Evolutionary conservation across 306 rosid species (phyloP), one percentile per base, ranked within the genome.

Genomic region (Fragaria vesca): DNA sequence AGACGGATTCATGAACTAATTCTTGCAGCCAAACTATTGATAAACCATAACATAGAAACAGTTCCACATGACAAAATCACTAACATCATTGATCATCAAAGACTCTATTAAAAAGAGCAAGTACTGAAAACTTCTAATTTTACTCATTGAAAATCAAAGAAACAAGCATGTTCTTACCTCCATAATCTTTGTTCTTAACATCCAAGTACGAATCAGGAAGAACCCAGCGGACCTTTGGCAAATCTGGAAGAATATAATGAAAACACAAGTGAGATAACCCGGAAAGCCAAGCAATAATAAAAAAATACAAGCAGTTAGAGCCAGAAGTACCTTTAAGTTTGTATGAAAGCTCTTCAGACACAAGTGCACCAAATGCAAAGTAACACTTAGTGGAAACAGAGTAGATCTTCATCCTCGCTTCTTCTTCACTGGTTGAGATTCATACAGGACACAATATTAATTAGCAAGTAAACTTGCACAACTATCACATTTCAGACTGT

Each of bases 181-280:
- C 99, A 68, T 96, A 96, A 80, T 96, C 94, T 75, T 93, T 91
- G 74, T 93, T 91, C 90, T 54, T 90, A 0, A 96, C 99, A 84
- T 91, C 97, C 96, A 96, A 73, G 86, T 93, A 96, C 0, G 98
- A 96, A 85, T 96, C 99, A 24, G 99, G 99, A 81, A 96, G 98
- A 15, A 96, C 99, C 98, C 99, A 96, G 1, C 98, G 90, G 57
- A 93, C 99, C 24, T 75, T 69, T 8, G 96, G 93, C 81, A 96
- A 80, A 34, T 93, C 99, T 96, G 94, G 51, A 81, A 72, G 24
- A 71, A 71, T 32, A 30, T 8, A 9, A 42, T 12, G 10, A 32
- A 72, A 40, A 36, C 24, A 74, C 3, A 17, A 21, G 24, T 34
- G 10, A 46, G 48, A 66, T 36, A 36, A 81, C 66, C 63, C 18